Evolutionary conservation across 2,329 filamentous ascomycete genomes (phyloP).

Genomic region (Phoma sp.): DNA sequence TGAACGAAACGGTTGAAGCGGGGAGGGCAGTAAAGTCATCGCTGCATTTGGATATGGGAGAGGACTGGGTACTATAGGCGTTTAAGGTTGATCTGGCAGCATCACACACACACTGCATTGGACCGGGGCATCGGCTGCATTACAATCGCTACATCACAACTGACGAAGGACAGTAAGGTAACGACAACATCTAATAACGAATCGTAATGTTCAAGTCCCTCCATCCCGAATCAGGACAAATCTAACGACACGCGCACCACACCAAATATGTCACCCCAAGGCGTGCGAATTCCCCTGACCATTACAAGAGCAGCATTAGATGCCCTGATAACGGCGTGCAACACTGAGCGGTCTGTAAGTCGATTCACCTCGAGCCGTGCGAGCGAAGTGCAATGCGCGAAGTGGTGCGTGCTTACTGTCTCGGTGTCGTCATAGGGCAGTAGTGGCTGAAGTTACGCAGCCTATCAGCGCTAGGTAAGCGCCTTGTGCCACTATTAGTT

Average conservation of each 20-base stretch:
- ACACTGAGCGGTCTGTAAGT: background rate
- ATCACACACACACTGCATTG: constrained; percentile 23
- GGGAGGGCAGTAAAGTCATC: background rate
- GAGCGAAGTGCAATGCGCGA: background rate
- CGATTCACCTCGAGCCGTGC: background rate
- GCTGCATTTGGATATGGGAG: background rate
- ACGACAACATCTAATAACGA: constrained; percentile 15
- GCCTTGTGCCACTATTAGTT: background rate
- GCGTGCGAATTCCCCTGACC: background rate
- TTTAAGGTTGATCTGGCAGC: constrained; percentile 22
- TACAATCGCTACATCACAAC: constrained; percentile 23
- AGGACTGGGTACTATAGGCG: constrained; percentile 17
- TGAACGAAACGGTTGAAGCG: constrained; percentile 3
- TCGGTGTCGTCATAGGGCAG: constrained; percentile 13
- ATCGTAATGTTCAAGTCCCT: constrained; percentile 5
- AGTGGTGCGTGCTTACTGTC: constrained; percentile 5
- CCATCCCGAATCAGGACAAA: background rate
- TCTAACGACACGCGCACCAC: background rate
- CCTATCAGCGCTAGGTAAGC: constrained; percentile 13
- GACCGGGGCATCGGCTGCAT: constrained; percentile 20
- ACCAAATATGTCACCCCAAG: background rate
- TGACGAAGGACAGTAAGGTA: constrained; percentile 9
- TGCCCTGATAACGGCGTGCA: background rate
- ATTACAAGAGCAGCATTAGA: background rate
- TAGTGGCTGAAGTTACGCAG: constrained; percentile 3